phyloP scores from a whole-genome alignment of 1,284 basidiomycete species.

The Lignosus rhinocerotis region DNA sequence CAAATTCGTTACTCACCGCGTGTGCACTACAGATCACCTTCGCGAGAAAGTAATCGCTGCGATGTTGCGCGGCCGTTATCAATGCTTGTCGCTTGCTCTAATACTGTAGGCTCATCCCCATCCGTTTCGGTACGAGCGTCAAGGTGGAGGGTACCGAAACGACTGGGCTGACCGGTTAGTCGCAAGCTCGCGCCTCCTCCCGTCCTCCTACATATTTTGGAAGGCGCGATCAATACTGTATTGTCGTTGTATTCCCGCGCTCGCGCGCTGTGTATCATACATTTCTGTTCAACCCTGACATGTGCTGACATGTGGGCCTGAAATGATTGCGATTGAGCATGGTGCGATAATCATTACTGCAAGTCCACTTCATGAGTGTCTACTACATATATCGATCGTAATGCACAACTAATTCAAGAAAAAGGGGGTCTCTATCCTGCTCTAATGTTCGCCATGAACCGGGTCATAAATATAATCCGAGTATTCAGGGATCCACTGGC shows the following conservation, averaged over 20 bases:
- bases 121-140: no score
- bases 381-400: no score
- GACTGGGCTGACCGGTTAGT: no score
- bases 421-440: neutral
- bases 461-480: slow-evolving; percentile 58
- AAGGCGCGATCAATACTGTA: no score
- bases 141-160: no score
- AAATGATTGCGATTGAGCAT: no score
- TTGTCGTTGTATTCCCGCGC: slow-evolving; percentile 19
- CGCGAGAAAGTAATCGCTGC: slow-evolving; percentile 49
- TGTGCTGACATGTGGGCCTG: no score
- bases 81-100: neutral
- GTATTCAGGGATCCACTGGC: slow-evolving; percentile 62
- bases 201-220: no score
- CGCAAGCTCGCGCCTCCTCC: no score
- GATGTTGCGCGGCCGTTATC: neutral
- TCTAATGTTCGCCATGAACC: slow-evolving; percentile 9
- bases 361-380: no score
- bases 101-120: no score
- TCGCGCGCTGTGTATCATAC: slow-evolving; percentile 20
- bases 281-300: neutral
- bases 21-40: slow-evolving; percentile 50
- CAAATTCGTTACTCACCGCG: neutral
- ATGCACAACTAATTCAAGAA: neutral
- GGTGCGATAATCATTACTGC: no score